Percentiles rank a stretch among this genome's conserved stretches.
Conservation (phyloP, 192 early-diverging fungal genomes). For the Entomortierella lignicola region DNA sequence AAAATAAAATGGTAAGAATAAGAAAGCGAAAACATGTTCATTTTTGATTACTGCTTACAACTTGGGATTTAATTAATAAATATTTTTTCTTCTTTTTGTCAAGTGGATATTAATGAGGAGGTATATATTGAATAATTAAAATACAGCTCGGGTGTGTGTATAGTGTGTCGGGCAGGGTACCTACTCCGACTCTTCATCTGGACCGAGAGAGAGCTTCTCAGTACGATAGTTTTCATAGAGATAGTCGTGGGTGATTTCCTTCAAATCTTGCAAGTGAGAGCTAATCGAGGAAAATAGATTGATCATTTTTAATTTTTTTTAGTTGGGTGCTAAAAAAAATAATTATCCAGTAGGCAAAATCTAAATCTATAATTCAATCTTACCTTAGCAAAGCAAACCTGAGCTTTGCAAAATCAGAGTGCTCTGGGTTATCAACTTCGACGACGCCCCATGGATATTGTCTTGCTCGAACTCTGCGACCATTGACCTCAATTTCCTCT, state of each 20-base stretch:
- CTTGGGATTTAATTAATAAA: no score
- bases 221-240: constrained; percentile 97
- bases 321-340: not conserved
- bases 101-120: no score
- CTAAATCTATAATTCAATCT: no score
- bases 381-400: constrained; percentile 88
- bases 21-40: constrained; percentile 1
- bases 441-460: constrained; percentile 97
- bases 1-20: not conserved
- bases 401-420: constrained; percentile 96
- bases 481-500: constrained; percentile 84
- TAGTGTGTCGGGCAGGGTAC: constrained; percentile 19
- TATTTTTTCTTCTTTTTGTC: no score
- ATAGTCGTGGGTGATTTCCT: constrained; percentile 95
- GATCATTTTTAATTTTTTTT: not conserved
- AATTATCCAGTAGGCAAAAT: no score
- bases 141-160: not conserved
- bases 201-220: constrained; percentile 75
- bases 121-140: not conserved
- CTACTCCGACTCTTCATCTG: constrained; percentile 52
- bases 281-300: constrained; percentile 53
- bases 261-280: constrained; percentile 97
- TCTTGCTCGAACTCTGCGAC: constrained; percentile 90
- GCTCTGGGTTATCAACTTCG: constrained; percentile 95
- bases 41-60: no score